phyloP scores from a whole-genome alignment of 441 rosid species.

The Mallotus japonicus region DNA sequence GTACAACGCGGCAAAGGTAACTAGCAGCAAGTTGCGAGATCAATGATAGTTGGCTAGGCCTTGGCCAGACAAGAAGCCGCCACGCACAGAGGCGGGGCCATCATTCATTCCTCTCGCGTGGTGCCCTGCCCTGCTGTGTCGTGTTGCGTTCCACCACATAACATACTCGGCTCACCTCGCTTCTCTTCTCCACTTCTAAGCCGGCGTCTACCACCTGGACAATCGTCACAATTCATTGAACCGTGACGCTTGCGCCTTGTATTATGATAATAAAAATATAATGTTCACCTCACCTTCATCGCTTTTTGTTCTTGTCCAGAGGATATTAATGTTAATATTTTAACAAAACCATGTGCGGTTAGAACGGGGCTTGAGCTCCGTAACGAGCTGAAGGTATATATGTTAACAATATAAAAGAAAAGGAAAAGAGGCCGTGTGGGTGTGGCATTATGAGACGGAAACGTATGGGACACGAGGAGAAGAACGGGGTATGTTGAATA shows the following conservation, averaged over 20 bases:
- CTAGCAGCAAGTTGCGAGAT: constrained; percentile 39
- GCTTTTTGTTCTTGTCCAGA: too few relatives aligned
- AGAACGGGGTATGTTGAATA: constrained; percentile 18
- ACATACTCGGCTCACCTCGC: constrained; percentile 16
- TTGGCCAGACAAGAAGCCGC: constrained; percentile 76
- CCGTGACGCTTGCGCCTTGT: too few relatives aligned
- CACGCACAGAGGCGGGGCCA: constrained; percentile 32
- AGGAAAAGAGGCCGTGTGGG: not conserved
- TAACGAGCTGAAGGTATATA: constrained; percentile 3
- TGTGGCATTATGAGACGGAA: constrained; percentile 35
- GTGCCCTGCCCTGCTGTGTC: constrained; percentile 27
- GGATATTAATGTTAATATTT: too few relatives aligned
- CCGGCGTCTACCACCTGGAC: constrained; percentile 34
- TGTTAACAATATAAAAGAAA: not conserved
- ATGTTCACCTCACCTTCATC: too few relatives aligned
- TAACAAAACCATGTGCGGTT: constrained; percentile 25
- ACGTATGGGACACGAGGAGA: constrained; percentile 47
- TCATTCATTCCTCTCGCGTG: constrained; percentile 22
- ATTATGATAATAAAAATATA: too few relatives aligned
- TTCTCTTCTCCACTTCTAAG: not conserved
- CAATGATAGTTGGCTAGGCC: constrained; percentile 66
- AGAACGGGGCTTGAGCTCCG: constrained; percentile 32
- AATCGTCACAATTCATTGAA: constrained; percentile 24
- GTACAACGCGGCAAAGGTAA: constrained; percentile 22
- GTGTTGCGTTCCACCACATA: constrained; percentile 16